Conservation (phyloP, 495 filamentous ascomycete species). For the Penicillium pancosmium region DNA sequence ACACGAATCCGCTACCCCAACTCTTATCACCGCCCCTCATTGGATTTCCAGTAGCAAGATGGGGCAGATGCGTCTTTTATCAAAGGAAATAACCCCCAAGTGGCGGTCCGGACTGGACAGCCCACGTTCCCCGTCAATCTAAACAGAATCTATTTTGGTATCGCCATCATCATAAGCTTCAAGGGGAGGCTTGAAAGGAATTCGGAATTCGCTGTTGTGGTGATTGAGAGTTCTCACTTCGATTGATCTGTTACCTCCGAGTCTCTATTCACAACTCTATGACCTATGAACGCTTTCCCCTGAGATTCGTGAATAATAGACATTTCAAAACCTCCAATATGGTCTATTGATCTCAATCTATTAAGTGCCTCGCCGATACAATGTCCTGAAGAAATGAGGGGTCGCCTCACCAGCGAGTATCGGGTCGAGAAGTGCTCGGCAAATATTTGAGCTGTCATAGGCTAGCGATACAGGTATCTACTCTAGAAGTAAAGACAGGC, state of each 20-base stretch:
- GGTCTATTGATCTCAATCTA: conserved; percentile 9
- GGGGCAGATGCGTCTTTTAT: background rate
- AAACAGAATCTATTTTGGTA: no score
- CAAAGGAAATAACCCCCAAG: background rate
- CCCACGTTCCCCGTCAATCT: no score
- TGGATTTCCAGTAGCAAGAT: background rate
- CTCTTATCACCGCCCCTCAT: conserved; percentile 12
- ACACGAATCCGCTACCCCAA: conserved; percentile 18
- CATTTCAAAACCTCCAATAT: conserved; percentile 16
- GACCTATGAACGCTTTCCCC: no score
- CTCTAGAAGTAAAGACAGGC: conserved; percentile 23
- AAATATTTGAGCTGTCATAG: conserved; percentile 24
- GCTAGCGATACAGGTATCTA: conserved; percentile 26
- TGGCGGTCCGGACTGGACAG: background rate
- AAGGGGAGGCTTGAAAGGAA: no score
- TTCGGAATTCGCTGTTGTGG: no score
- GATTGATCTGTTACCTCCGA: no score
- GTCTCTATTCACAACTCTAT: no score
- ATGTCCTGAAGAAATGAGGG: background rate
- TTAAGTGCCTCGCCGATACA: background rate
- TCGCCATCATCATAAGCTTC: no score
- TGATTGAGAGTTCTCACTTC: no score
- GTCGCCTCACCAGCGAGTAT: conserved; percentile 21
- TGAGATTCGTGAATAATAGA: no score
- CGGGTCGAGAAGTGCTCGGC: conserved; percentile 31